Evolutionary conservation across 805 yeast species (phyloP).

Genomic region (Saccharomycopsis sp.): DNA sequence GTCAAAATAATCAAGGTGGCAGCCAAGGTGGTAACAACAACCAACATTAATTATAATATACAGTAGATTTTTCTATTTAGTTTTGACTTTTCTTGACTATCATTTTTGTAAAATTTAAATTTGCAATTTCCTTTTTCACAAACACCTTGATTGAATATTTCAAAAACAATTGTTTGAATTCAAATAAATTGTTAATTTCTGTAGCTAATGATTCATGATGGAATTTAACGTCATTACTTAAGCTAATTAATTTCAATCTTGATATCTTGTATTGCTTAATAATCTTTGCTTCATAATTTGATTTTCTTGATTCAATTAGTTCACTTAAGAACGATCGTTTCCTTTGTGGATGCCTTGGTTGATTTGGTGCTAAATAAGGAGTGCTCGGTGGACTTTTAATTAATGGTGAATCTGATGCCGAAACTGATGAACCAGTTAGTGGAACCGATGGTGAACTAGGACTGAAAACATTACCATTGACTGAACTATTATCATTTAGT

Average conservation of each 20-base stretch:
- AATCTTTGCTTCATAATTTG: constrained; percentile 39
- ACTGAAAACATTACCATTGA: too few relatives aligned
- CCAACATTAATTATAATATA: too few relatives aligned
- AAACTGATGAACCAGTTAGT: too few relatives aligned
- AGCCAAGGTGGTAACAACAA: too few relatives aligned
- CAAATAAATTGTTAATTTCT: constrained; percentile 52
- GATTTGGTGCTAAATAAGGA: background rate
- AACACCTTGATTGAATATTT: constrained; percentile 32
- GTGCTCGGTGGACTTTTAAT: too few relatives aligned
- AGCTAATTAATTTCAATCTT: constrained; percentile 34
- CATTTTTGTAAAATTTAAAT: constrained; percentile 23
- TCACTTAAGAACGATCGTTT: constrained; percentile 27
- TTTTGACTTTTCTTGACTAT: background rate
- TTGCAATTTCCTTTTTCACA: constrained; percentile 27
- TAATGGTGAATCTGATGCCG: too few relatives aligned
- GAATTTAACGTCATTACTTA: constrained; percentile 41
- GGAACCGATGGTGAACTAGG: too few relatives aligned
- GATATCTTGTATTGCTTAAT: constrained; percentile 35
- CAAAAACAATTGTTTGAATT: constrained; percentile 40
- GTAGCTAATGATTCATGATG: constrained; percentile 60
- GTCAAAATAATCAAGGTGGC: constrained; percentile 25
- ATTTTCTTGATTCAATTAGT: constrained; percentile 47
- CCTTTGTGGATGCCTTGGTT: constrained; percentile 10
- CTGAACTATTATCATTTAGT: constrained; percentile 23
- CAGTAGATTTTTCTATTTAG: too few relatives aligned